phyloP scores from a whole-genome alignment of 352 stramenopile genomes.

The Paralagenidium karlingii region DNA sequence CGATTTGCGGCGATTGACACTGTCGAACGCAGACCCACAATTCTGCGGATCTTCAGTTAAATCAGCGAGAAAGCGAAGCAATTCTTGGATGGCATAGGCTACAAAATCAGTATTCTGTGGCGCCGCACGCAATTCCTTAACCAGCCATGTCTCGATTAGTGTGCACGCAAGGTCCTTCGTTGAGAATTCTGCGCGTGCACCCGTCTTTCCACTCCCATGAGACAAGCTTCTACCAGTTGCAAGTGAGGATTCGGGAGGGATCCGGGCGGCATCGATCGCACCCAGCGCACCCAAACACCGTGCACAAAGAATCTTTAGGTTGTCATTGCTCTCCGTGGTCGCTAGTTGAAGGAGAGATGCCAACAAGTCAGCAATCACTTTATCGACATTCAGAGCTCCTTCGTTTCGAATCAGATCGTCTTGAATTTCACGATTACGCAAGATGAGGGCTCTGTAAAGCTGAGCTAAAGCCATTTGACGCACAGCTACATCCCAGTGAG shows the following conservation, averaged over 20 bases:
- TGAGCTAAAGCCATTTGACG: constrained; percentile 65
- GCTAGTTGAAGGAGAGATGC: constrained; percentile 57
- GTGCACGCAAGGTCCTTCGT: constrained; percentile 73
- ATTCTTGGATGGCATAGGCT: constrained; percentile 76
- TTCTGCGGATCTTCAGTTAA: constrained; percentile 63
- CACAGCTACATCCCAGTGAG: constrained; percentile 67
- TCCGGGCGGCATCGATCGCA: constrained; percentile 64
- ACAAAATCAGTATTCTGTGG: constrained; percentile 73
- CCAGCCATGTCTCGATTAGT: constrained; percentile 71
- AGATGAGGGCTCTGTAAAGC: constrained; percentile 46
- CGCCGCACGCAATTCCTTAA: constrained; percentile 73
- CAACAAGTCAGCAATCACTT: constrained; percentile 35
- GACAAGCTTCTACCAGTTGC: constrained; percentile 5
- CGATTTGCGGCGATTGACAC: constrained; percentile 1
- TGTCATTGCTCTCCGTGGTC: constrained; percentile 41
- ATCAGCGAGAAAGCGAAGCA: constrained; percentile 70
- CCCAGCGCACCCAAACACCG: constrained; percentile 64
- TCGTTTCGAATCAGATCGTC: constrained; percentile 60
- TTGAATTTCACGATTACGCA: constrained; percentile 43
- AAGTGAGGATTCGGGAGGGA: constrained; percentile 39
- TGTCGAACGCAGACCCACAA: constrained; percentile 13
- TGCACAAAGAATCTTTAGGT: constrained; percentile 56
- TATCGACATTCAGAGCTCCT: constrained; percentile 52
- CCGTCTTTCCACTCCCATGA: constrained; percentile 24
- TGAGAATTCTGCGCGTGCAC: constrained; percentile 37